Evolutionary conservation across 176 grass and related monocot species (phyloP), one percentile per base, ranked within the genome.

Genomic region (Zea luxurians): DNA sequence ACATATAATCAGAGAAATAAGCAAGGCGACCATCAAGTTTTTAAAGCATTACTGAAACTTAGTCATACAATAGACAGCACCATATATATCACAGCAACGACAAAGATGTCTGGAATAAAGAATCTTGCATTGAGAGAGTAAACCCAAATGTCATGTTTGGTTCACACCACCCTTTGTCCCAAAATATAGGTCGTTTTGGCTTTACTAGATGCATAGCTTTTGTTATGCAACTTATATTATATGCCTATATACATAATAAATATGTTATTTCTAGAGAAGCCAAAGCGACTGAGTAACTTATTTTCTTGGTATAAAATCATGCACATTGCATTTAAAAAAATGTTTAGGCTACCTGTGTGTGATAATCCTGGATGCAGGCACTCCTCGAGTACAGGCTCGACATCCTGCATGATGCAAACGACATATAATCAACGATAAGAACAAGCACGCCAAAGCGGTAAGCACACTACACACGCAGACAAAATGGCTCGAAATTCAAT

Each of bases 321-420:
- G 20, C 41, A 61, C 43, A 17, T 61, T 16, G 49, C 13, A 15
- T 67, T 68, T 58, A 41, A 37, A 75, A 13, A 4, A 48, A 85
- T 27, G 48, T 18, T 77, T 0, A 34, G 46, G 38, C 27, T 92
- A 80, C 95, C 89, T 98, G 95, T 34, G 95, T 82, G 61, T 98
- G 95, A 76, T 94, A 94, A 76, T 95, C 93, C 96, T 92, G 95
- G 73, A 99, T 99, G 90, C 96, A 94, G 49, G 95, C 90, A 53
- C 78, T 99, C 76, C 96, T 92, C 4, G 89, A 92, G 87, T 99
- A 99, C 62, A 99, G 90, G 57, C 96, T 99, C 34, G 83, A 86
- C 13, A 99, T 99, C 92, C 96, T 99, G 41, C 78, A 83, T 59
- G 86, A 65, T 50, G 71, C 70, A 83, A 73, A 71, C 68, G 64